These are phyloP conservation scores for Phaeolepiota aurea DNA, from an alignment of 768 basidiomycete species.

Conservation along the genomic window DNA sequence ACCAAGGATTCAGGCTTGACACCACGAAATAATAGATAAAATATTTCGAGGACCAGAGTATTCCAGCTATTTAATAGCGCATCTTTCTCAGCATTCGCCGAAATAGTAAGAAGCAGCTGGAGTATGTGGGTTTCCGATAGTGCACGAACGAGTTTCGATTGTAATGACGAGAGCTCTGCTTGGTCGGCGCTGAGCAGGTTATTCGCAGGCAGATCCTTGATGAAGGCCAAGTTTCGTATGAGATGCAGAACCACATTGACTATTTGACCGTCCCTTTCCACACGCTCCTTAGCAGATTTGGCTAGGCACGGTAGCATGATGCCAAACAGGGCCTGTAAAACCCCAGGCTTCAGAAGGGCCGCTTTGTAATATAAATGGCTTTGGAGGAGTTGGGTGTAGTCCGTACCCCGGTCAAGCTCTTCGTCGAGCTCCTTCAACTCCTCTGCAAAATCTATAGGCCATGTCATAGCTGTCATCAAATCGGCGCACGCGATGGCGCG, in stretches of 20 bases:
- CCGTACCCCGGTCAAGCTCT: conserved; percentile 69
- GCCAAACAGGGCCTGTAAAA: conserved; percentile 63
- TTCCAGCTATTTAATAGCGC: conserved; percentile 83
- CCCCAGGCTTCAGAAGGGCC: conserved; percentile 57
- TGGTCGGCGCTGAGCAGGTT: conserved; percentile 68
- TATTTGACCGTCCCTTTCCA: conserved; percentile 76
- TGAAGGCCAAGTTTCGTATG: conserved; percentile 89
- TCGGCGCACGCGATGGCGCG: conserved; percentile 80
- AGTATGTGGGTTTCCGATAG: conserved; percentile 68
- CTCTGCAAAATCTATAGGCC: conserved; percentile 95
- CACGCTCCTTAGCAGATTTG: conserved; percentile 58
- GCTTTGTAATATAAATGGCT: conserved; percentile 90
- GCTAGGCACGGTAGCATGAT: conserved; percentile 75
- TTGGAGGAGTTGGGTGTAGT: conserved; percentile 77
- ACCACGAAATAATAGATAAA: conserved; percentile 84
- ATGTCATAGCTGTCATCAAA: conserved; percentile 94
- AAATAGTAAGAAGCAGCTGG: conserved; percentile 77
- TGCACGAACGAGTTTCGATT: conserved; percentile 65
- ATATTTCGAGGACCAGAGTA: conserved; percentile 84
- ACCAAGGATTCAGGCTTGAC: conserved; percentile 54
- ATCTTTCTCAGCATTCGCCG: conserved; percentile 68
- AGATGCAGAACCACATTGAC: conserved; percentile 85
- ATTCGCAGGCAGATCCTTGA: conserved; percentile 76
- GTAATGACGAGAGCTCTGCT: conserved; percentile 69
- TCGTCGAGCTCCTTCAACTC: conserved; percentile 91